Conservation (phyloP, 345 rosid species). For the Punica granatum region DNA sequence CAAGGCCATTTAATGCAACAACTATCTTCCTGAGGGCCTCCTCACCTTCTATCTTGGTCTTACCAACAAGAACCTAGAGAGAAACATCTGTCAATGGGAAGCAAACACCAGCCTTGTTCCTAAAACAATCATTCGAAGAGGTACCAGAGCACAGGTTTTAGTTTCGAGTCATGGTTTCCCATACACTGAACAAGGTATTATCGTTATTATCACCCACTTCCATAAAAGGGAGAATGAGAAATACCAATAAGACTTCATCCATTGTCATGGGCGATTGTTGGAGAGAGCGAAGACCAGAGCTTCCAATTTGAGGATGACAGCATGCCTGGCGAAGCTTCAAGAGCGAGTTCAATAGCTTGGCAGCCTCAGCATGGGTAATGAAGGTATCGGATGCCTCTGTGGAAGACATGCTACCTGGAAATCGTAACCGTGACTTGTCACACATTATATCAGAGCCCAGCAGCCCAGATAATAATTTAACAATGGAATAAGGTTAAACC, state of each 20-base stretch:
- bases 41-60: slow-evolving; percentile 93
- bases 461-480: neutral
- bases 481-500: slow-evolving; percentile 24
- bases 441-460: neutral
- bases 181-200: neutral
- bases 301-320: slow-evolving; percentile 99
- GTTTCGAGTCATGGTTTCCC: neutral
- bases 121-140: neutral
- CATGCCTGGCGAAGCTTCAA: slow-evolving; percentile 99
- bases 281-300: slow-evolving; percentile 83
- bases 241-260: slow-evolving; percentile 85
- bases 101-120: neutral
- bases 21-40: slow-evolving; percentile 79
- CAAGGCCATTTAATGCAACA: slow-evolving; percentile 90
- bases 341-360: slow-evolving; percentile 78
- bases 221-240: slow-evolving; percentile 9
- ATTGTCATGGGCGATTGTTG: slow-evolving; percentile 95
- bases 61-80: slow-evolving; percentile 76
- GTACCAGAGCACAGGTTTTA: neutral
- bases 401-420: slow-evolving; percentile 40
- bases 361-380: slow-evolving; percentile 77
- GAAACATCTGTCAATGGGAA: neutral
- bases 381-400: slow-evolving; percentile 35
- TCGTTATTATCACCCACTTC: neutral
- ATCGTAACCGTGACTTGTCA: slow-evolving; percentile 5